phyloP scores from a whole-genome alignment of 257 asterid genomes.

The Gentiana dahurica region DNA sequence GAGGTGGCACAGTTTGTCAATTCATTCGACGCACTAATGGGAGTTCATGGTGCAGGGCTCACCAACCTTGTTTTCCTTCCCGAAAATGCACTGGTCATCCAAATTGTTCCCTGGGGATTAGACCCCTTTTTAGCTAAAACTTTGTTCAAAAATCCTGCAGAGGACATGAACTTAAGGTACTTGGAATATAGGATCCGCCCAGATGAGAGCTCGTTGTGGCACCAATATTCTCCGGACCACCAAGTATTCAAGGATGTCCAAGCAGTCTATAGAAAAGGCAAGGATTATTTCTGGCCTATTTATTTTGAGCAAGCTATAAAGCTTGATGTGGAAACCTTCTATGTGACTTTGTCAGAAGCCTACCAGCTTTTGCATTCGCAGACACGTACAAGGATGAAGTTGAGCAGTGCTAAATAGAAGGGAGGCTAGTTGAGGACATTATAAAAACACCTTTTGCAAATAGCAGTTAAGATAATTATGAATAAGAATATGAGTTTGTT shows the following conservation, averaged over 20 bases:
- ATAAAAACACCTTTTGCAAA: too few species aligned
- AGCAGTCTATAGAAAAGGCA: slow-evolving; percentile 15
- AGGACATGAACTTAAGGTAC: slow-evolving; percentile 40
- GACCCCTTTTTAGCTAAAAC: slow-evolving; percentile 18
- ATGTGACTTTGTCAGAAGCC: slow-evolving; percentile 16
- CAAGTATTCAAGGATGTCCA: slow-evolving; percentile 18
- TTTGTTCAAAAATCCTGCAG: slow-evolving; percentile 22
- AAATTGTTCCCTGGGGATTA: slow-evolving; percentile 47
- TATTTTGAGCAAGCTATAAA: slow-evolving; percentile 27
- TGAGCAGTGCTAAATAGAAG: too few species aligned
- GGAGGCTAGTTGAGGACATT: too few species aligned
- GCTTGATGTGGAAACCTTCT: slow-evolving; percentile 25
- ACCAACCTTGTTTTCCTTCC: slow-evolving; percentile 67
- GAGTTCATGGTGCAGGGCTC: slow-evolving; percentile 76
- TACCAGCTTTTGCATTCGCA: slow-evolving; percentile 6
- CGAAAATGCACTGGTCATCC: slow-evolving; percentile 43
- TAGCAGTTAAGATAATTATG: too few species aligned
- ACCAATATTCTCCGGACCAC: slow-evolving; percentile 20
- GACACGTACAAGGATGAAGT: background rate
- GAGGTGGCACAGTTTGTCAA: slow-evolving; percentile 25
- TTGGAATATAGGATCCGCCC: slow-evolving; percentile 30
- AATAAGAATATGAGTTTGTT: too few species aligned
- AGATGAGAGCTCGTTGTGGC: slow-evolving; percentile 41
- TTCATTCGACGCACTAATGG: slow-evolving; percentile 46
- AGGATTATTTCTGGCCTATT: slow-evolving; percentile 13